Evolutionary conservation across 2,329 filamentous ascomycete species (phyloP), one percentile per base, ranked within the genome.

Genomic region (Ophiostoma fasciatum): DNA sequence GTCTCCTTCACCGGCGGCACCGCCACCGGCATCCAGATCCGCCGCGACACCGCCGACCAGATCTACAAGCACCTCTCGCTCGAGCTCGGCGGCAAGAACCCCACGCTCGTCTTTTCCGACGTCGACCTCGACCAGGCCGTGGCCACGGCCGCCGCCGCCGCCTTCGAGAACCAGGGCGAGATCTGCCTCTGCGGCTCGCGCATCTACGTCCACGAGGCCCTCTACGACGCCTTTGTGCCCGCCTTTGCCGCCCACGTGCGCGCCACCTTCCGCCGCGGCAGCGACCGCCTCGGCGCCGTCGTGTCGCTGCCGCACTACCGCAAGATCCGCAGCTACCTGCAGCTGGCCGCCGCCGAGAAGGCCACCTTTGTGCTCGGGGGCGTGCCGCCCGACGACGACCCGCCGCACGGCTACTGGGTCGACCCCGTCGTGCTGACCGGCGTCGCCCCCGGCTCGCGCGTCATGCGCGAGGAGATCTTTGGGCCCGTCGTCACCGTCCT

Each of bases 101-200:
- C 74, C 2, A 61, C 80, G 15, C 63, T 93, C 34, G 66, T 93
- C 28, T 71, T 92, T 0, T 80, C 82, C 1, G 83, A 90, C 49
- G 80, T 80, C 9, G 72, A 83, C 35, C 56, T 87, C 18, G 77
- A 83, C 33, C 71, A 73, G 48, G 84, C 84, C n/a, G 84, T 84
- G 25, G 78, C 92, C 48, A 80, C 82, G 19, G 71, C 70, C 2
- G 83, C 82, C 42, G 85, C 92, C 78, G 82, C 90, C 64, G 84
- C 58, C 92, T 92, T 62, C 8, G 22, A 23, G 22, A 23, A 92
- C 80, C 64, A 84, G 78, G 45, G 81, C 80, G 0, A 93, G 57
- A 83, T 92, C 33, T 93, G 84, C 67, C 92, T 84, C 33, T 92
- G 92, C 53, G 84, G 84, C 30, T 92, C 84, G 1, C 68, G 84